Evolutionary conservation across 768 basidiomycete genomes (phyloP).

Genomic region (Naganishia vishniacii): DNA sequence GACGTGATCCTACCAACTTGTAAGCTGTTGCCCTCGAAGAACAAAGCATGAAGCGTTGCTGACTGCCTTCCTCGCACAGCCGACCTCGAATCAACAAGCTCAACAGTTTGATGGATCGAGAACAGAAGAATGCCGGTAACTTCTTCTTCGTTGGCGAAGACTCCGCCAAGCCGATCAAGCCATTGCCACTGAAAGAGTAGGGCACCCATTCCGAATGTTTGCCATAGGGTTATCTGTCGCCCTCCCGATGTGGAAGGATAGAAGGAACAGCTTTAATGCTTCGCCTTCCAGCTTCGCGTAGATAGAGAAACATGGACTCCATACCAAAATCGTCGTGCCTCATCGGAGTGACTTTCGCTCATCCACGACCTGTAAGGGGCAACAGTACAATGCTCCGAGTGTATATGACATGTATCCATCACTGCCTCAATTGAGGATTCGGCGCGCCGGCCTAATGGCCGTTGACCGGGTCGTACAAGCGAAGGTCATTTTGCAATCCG

Average conservation of each 20-base stretch:
- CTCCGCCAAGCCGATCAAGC: slow-evolving; percentile 12
- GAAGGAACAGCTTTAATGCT: neutral
- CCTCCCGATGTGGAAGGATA: too few species aligned
- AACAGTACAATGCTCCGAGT: neutral
- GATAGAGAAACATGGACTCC: neutral
- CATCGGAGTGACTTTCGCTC: neutral
- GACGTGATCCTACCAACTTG: slow-evolving; percentile 78
- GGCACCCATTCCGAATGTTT: too few species aligned
- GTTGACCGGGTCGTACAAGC: too few species aligned
- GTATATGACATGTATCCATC: slow-evolving; percentile 18
- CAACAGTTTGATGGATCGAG: slow-evolving; percentile 51
- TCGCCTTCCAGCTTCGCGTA: neutral
- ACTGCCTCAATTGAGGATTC: too few species aligned
- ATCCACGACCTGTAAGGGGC: neutral
- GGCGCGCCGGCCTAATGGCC: too few species aligned
- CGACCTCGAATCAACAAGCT: slow-evolving; percentile 53
- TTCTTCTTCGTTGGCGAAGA: slow-evolving; percentile 31
- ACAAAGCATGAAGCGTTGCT: neutral
- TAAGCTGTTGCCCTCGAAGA: slow-evolving; percentile 27
- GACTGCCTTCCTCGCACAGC: slow-evolving; percentile 21
- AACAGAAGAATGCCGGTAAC: slow-evolving; percentile 45
- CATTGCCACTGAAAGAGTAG: neutral
- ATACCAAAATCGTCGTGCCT: neutral
- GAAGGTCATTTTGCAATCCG: too few species aligned
- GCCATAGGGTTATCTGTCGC: too few species aligned